Base-by-base conservation (phyloP, 2,329 filamentous ascomycete genomes). In the Endocalyx cinctus region DNA sequence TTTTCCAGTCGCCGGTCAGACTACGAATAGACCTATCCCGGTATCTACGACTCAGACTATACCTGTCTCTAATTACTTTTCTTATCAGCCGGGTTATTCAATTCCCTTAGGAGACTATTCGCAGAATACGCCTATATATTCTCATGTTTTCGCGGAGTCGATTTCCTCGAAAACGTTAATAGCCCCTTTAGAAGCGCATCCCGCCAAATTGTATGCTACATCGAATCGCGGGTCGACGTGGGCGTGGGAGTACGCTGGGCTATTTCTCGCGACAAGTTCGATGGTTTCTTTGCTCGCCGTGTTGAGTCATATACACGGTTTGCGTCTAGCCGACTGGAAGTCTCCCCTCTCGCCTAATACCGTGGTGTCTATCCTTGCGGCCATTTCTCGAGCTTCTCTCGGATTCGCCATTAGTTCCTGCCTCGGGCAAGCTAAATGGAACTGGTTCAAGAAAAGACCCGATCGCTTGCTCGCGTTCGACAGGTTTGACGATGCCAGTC, bases 401-500 rank as follows among this genome's bases (percentile, higher is more conserved):
- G 46, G 28, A 16, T 51, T 51, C 23, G 42, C 39, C 2, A 41
- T 53, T 19, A 42, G 46, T 22, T 50, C 47, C 8, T 49, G 46
- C 17, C 29, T 53, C 3, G 41, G 35, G 2, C 48, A 52, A 26
- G 38, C 34, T 6, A 52, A 52, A 25, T 51, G 48, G 44, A 48
- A 50, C 18, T 48, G 44, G 45, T 45, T 51, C 14, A 38, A 27
- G 23, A 40, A 33, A 15, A 28, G 37, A 3, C 12, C 40, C 2
- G 46, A 39, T 22, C 41, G 31, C 8, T 27, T 52, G 6, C 14
- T 47, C 5, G 37, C 34, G 1, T 50, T 51, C 29, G 43, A 48
- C 27, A 41, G 41, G 14, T 44, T 53, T 25, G 50, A 52, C 10
- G 48, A 51, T 13, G 50, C 47, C 8, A 50, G 46, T 29, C 42